Evolutionary conservation across 805 yeast species (phyloP).

Genomic region (Ogataea parapolymorpha): DNA sequence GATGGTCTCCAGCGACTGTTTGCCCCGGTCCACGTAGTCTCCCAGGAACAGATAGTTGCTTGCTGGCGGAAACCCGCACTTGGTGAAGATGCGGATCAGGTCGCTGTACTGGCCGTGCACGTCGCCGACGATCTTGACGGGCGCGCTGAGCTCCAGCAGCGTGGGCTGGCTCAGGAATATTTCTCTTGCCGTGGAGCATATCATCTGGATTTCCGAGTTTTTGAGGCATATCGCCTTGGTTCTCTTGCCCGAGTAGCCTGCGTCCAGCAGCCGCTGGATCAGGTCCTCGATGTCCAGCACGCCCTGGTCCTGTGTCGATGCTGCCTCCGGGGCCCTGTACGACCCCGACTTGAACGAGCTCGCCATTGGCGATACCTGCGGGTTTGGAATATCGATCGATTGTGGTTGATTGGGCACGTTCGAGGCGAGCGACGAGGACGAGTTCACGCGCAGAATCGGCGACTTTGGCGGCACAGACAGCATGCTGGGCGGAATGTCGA

Average conservation of each 20-base stretch:
- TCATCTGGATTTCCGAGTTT: conserved; percentile 80
- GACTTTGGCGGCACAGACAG: conserved; percentile 32
- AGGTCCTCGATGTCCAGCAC: conserved; percentile 63
- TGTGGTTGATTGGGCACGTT: conserved; percentile 7
- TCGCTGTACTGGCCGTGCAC: conserved; percentile 97
- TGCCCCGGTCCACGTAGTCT: conserved; percentile 97
- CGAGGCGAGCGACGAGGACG: conserved; percentile 27
- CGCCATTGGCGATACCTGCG: conserved; percentile 10
- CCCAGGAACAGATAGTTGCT: conserved; percentile 91
- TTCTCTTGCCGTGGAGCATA: conserved; percentile 86
- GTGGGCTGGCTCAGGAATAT: conserved; percentile 89
- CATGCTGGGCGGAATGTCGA: conserved; percentile 34
- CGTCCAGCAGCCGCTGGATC: conserved; percentile 87
- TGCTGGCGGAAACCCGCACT: conserved; percentile 96
- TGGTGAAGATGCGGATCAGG: conserved; percentile 82
- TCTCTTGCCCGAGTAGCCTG: conserved; percentile 93
- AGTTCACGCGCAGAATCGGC: conserved; percentile 32
- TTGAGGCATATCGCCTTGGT: conserved; percentile 87
- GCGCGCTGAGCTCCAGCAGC: conserved; percentile 78
- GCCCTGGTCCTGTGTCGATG: conserved; percentile 7
- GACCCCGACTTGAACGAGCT: conserved; percentile 8
- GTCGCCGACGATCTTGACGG: conserved; percentile 87
- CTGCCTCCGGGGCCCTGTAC: conserved; percentile 1
- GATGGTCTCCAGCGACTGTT: conserved; percentile 92
- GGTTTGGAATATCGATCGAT: conserved; percentile 6